Percentiles rank a stretch among this genome's conserved stretches.
Conservation (phyloP, 2,329 filamentous ascomycete species). For the Verticillium tricorpus region DNA sequence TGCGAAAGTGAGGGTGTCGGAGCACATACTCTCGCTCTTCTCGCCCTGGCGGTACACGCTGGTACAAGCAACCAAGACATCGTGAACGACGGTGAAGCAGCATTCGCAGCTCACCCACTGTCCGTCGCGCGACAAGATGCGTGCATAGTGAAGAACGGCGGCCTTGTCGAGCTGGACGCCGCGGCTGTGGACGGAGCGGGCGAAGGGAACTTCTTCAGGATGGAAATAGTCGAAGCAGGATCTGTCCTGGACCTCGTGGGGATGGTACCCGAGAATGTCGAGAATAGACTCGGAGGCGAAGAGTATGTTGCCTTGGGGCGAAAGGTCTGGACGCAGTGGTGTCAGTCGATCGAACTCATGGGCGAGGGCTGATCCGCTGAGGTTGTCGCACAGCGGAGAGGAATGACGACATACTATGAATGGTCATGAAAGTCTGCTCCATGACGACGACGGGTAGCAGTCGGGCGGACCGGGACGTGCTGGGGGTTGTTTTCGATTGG, state of each 20-base stretch:
- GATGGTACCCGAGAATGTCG: conserved; percentile 77
- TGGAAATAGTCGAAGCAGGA: conserved; percentile 87
- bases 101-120: conserved; percentile 79
- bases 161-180: conserved; percentile 78
- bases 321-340: conserved; percentile 47
- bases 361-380: conserved; percentile 5
- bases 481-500: neutral
- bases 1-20: neutral
- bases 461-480: neutral
- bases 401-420: conserved; percentile 62
- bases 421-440: conserved; percentile 89
- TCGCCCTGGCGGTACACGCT: conserved; percentile 68
- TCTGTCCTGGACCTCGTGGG: conserved; percentile 68
- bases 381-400: conserved; percentile 8
- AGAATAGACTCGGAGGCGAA: conserved; percentile 80
- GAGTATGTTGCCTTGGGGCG: conserved; percentile 70
- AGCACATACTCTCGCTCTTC: conserved; percentile 67
- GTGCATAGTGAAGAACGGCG: conserved; percentile 76
- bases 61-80: conserved; percentile 81
- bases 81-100: conserved; percentile 84
- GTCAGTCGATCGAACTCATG: neutral
- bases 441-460: conserved; percentile 34
- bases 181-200: conserved; percentile 66
- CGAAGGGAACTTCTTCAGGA: conserved; percentile 72
- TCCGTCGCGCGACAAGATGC: conserved; percentile 63